Percentiles rank a stretch among this genome's conserved stretches.
Evolutionary conservation across 2,329 filamentous ascomycete species (phyloP).

Genomic region (Parascedosporium putredinis): DNA sequence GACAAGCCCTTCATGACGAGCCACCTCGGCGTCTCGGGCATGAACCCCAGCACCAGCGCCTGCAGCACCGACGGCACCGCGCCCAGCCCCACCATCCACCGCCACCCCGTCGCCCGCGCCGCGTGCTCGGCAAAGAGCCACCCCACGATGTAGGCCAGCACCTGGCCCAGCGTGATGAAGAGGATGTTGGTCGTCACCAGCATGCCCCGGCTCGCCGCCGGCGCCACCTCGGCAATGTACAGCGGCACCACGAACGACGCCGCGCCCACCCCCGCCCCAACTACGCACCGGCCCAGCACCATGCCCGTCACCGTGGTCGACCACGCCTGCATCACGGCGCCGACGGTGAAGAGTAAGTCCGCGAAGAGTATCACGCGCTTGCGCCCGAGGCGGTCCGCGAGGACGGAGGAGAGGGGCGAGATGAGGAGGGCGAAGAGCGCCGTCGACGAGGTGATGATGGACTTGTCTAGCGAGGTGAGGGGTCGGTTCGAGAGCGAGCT

Average conservation of each 20-base stretch:
- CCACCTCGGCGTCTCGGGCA: slow-evolving; percentile 88
- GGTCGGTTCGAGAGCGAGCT: slow-evolving; percentile 44
- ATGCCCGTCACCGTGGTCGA: slow-evolving; percentile 49
- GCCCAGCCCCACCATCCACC: slow-evolving; percentile 85
- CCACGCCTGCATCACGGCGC: slow-evolving; percentile 54
- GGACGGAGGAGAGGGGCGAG: slow-evolving; percentile 53
- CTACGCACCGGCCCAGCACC: slow-evolving; percentile 57
- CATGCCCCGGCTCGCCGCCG: slow-evolving; percentile 63
- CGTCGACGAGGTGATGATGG: slow-evolving; percentile 60
- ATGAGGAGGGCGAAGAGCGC: slow-evolving; percentile 54
- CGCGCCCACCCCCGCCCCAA: slow-evolving; percentile 63
- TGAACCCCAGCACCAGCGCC: slow-evolving; percentile 52
- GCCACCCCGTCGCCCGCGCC: slow-evolving; percentile 54
- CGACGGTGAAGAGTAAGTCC: slow-evolving; percentile 56
- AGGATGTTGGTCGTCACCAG: slow-evolving; percentile 74
- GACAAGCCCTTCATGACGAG: slow-evolving; percentile 59
- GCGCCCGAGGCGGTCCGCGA: slow-evolving; percentile 52
- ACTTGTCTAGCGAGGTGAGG: slow-evolving; percentile 56
- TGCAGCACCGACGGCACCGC: slow-evolving; percentile 67
- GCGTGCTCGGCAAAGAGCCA: slow-evolving; percentile 58
- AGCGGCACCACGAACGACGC: slow-evolving; percentile 76
- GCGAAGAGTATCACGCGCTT: slow-evolving; percentile 53
- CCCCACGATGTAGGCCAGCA: slow-evolving; percentile 76
- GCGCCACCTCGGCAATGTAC: slow-evolving; percentile 80
- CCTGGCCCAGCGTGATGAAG: slow-evolving; percentile 80